Evolutionary conservation across 2,329 filamentous ascomycete genomes (phyloP), one percentile per base, ranked within the genome.

Genomic region (Cercospora nicotianae): DNA sequence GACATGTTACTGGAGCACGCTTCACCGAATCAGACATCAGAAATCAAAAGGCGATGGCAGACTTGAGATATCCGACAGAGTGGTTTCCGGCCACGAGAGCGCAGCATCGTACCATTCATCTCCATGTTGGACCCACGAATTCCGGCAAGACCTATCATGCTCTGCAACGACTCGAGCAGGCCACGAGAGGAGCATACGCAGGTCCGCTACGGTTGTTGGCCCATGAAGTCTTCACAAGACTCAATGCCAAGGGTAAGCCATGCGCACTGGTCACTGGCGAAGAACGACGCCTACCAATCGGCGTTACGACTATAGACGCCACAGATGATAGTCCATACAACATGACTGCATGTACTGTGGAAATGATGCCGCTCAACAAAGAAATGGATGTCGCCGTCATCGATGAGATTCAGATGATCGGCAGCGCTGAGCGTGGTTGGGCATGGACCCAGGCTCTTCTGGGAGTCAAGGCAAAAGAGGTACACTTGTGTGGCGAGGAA

Each of bases 391-490:
- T 99, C 39, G 94, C 93, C 1, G 94, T 99, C 72, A 94, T 99
- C 70, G 95, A 99, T 77, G 95, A 99, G 81, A 98, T 99, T 66
- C 95, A 99, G 80, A 98, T 99, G 95, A 92, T 99, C 72, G 90
- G 88, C 16, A 90, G 93, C 75, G 70, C 78, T 0, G 87, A 92
- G 0, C 90, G 95, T 73, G 95, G 96, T 1, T 96, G 91, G 89
- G 94, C 93, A 2, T 99, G 95, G 95, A 97, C 94, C 1, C 88
- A 93, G 74, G 95, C 95, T 1, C 84, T 98, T 13, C 83, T 99
- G 5, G 95, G 95, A 39, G 85, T 97, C 0, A 90, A 91, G 79
- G 95, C 93, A 4, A 90, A 89, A 73, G 95, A 99, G 77, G 84
- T 99, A 5, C 95, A 99, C 80, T 85, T 99, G 0, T 99, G 95